Evolutionary conservation across 2,329 filamentous ascomycete species (phyloP), one percentile per base, ranked within the genome.

Genomic region (Alternaria conjuncta): DNA sequence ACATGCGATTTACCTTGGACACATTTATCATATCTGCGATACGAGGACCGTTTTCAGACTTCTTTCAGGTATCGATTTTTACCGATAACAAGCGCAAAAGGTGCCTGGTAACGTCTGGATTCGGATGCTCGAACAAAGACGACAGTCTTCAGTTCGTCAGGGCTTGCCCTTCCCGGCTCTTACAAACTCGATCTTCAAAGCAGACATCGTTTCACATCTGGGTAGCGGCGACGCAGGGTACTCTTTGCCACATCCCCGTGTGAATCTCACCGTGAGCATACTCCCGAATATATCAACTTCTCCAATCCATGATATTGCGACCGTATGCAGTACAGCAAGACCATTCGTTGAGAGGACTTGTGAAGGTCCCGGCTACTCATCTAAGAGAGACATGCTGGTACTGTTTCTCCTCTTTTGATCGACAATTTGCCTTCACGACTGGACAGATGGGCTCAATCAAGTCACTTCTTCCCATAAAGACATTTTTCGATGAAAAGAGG

Each of bases 201-300:
- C 1, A 41, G n/a, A 41, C 15, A 41, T 18, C n/a, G 36, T 41
- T 41, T 41, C 36, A 41, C 3, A 0, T 41, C 10, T 18, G 36
- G 15, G 15, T 11, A 41, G 36, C 15, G 36, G n/a, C 1, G 3
- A 18, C n/a, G 15, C 36, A 41, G 5, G n/a, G 36, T 6, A 41
- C 0, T 41, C 2, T 41, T 0, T 9, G 36, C 36, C 36, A 41
- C 36, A 11, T 41, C 9, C 6, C n/a, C 2, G 1, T 6, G 36
- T 10, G 0, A n/a, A 41, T 1, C 2, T n/a, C 15, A 41, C 15
- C 2, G 32, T 1, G 32, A 0, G 2, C 0, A 9, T 0, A n/a
- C 15, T n/a, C 4, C 4, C 1, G 32, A 2, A 41, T 41, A 2
- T n/a, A 41, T 1, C 9, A 0, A 32, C n/a, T 41, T 41, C 36